A percentile compares a stretch with the other conserved stretches of the same genome.
Conservation (phyloP, 1,139 yeast genomes). For the Lipomyces yarrowii region DNA sequence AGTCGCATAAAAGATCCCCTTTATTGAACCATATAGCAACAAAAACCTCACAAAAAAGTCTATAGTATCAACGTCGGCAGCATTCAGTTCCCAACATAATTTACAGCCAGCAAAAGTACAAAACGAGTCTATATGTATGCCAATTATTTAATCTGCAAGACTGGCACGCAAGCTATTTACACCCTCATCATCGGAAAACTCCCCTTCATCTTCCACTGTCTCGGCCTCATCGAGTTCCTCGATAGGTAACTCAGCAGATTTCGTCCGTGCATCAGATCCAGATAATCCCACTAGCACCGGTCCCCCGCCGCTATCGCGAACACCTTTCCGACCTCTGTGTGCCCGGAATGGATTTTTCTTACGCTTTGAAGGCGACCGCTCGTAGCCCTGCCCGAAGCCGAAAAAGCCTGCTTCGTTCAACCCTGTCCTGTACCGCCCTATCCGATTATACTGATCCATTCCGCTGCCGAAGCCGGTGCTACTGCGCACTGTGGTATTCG, state of each 20-base stretch:
- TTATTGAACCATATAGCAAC: background rate
- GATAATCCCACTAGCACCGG: background rate
- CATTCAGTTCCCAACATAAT: background rate
- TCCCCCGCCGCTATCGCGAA: background rate
- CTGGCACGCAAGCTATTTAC: background rate
- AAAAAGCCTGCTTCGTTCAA: background rate
- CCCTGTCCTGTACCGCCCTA: background rate
- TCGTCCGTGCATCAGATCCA: background rate
- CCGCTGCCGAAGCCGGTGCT: background rate
- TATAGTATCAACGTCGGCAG: background rate
- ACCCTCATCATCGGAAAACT: constrained; percentile 11
- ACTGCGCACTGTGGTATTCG: background rate
- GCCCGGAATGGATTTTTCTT: constrained; percentile 1
- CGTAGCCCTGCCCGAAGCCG: background rate
- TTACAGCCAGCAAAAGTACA: background rate
- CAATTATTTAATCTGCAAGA: background rate
- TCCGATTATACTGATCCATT: background rate
- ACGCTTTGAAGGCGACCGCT: background rate
- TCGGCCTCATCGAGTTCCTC: constrained; percentile 17
- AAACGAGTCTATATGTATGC: background rate
- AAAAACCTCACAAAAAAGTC: background rate
- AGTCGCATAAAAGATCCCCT: background rate
- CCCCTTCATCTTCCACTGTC: constrained; percentile 14
- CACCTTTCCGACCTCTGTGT: constrained; percentile 8
- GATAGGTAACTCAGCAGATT: background rate